Evolutionary conservation across 805 yeast genomes (phyloP), one percentile per base, ranked within the genome.

Genomic region (Wickerhamomyces canadensis): DNA sequence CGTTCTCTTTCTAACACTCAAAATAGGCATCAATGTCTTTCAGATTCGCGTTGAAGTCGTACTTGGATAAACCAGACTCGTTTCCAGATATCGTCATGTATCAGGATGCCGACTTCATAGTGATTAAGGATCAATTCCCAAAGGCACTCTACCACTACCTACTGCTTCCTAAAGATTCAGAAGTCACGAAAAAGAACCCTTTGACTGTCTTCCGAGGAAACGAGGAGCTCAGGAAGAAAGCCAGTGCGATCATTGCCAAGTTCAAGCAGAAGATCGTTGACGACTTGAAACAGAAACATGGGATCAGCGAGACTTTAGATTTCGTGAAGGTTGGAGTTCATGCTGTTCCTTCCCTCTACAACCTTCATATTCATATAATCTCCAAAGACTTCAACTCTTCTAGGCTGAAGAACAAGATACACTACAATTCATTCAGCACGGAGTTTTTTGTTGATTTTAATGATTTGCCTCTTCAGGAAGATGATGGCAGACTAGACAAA

Each of bases 321-420:
- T 56, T 55, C 26, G 62, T 82, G 8, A 61, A 63, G 41, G 71
- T 69, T 8, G 91, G 94, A 1, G 68, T 84, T 19, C 95, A 85
- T 57, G 58, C 83, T 5, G 69, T 70, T 2, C 95, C 95, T 3
- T 79, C 88, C 1, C 54, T 84, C 69, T 59, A 58, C 27, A 83
- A 85, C 53, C 49, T 84, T 31, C 95, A 85, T 51, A 62, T 85
- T 15, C 95, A 85, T 60, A 75, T 85, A 18, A 66, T 85, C 33
- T 77, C 88, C 0, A 64, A 61, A 34, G 95, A 85, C 56, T 71
- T 80, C 49, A 49, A 64, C 45, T 74, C 84, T 9, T 60, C 60
- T 0, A 50, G 64, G 19, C 38, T 84, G 61, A 84, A 83, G 54
- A 64, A 76, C 47, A 74, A 70, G 41, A 69, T 66, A 38, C 95